These are phyloP conservation scores for Penicillium sp. DNA, from an alignment of 2,329 filamentous ascomycete species.

Conservation along the genomic window DNA sequence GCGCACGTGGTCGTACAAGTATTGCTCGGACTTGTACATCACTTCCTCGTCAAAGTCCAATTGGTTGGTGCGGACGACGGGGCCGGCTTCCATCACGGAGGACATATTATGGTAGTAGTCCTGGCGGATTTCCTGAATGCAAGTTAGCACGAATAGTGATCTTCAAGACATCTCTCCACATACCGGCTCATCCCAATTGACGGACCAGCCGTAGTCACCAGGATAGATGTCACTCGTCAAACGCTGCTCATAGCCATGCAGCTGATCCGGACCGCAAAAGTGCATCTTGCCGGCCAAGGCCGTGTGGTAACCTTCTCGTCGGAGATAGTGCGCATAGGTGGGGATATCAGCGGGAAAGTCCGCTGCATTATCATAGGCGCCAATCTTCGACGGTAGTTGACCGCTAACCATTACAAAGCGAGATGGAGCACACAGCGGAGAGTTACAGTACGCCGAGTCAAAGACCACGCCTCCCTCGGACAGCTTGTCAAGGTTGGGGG, in stretches of 20 bases:
- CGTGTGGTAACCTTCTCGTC: constrained; percentile 79
- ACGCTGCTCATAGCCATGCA: constrained; percentile 88
- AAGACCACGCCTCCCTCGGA: constrained; percentile 81
- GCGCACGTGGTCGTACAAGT: constrained; percentile 85
- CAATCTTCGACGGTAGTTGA: constrained; percentile 84
- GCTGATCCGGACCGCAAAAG: constrained; percentile 81
- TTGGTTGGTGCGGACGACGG: constrained; percentile 87
- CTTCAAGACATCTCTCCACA: constrained; percentile 11
- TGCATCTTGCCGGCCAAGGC: constrained; percentile 95
- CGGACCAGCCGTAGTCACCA: constrained; percentile 87
- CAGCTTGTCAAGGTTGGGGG: constrained; percentile 78
- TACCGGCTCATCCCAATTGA: constrained; percentile 87
- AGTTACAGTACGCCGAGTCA: constrained; percentile 89
- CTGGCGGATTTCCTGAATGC: constrained; percentile 50
- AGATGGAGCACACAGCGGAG: constrained; percentile 84
- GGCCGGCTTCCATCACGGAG: constrained; percentile 82
- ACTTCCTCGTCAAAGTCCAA: constrained; percentile 95
- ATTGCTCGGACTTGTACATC: constrained; percentile 85
- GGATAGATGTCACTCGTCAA: constrained; percentile 95
- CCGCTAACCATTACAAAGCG: constrained; percentile 93
- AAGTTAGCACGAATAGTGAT: not conserved
- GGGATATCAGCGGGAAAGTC: constrained; percentile 77
- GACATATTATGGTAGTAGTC: constrained; percentile 98
- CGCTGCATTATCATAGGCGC: constrained; percentile 84
- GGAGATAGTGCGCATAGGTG: constrained; percentile 88